Evolutionary conservation across 2,329 filamentous ascomycete species (phyloP), one percentile per base, ranked within the genome.

Genomic region (Arthrobotrys megalospora): DNA sequence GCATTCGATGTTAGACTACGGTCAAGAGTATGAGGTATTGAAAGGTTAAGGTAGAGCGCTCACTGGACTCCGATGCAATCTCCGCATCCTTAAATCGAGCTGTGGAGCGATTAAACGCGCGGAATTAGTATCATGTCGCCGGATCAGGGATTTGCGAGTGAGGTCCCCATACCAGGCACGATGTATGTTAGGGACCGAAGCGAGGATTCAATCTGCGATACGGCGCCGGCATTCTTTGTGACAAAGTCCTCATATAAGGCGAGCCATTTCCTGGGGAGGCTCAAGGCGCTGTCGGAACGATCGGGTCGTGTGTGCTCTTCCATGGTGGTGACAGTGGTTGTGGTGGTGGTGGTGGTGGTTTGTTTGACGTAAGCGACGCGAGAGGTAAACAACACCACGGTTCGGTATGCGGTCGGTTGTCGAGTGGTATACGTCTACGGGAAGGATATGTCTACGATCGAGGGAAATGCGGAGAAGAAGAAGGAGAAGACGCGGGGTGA

Each of bases 111-210:
- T 53, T 84, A 85, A 82, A 48, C 71, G 47, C 28, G 62, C 28
- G 19, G 28, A 36, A 52, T 70, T 63, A 80, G 65, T 45, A 73
- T 19, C 6, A 19, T 50, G 6, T 12, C 16, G 19, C 19, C 32
- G 45, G 16, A 52, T 52, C n/a, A 32, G 38, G 24, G 47, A 24
- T 12, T 36, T 24, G 8, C 12, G 6, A 10, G 36, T 34, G 48
- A 52, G 16, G 80, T n/a, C 19, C 5, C 71, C 83, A 71, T 83
- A 90, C 92, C 94, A 73, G 95, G 96, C 62, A 98, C 96, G 80
- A 99, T 94, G 84, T 99, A 99, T 58, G 95, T 97, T 80, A 99
- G 86, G 32, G 94, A 97, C 45, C 96, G 90, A 83, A 99, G 86
- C 12, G 94, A 93, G 80, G 93, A 96, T 86, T 99, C 96, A 80